phyloP scores from a whole-genome alignment of 2,329 filamentous ascomycete genomes.

The Apiospora phragmitis region DNA sequence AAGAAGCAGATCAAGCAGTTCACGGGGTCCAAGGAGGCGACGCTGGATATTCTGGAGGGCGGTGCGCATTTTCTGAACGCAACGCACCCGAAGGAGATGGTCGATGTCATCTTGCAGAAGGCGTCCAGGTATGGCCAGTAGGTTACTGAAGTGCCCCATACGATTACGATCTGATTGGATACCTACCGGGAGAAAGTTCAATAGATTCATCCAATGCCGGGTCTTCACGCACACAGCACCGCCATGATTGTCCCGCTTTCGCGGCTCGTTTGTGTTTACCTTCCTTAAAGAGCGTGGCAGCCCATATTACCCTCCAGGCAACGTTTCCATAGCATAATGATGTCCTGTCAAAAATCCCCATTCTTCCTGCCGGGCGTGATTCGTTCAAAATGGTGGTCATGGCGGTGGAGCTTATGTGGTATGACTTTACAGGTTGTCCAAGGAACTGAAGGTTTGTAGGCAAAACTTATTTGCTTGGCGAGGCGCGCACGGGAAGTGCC shows the following conservation, averaged over 20 bases:
- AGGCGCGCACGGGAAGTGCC: not conserved
- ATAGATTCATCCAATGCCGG: no score
- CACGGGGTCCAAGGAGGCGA: constrained; percentile 44
- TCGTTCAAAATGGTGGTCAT: not conserved
- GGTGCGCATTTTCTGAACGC: constrained; percentile 52
- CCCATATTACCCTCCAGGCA: no score
- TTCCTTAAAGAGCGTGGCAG: no score
- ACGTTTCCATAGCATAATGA: no score
- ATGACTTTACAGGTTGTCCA: not conserved
- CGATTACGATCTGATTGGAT: not conserved
- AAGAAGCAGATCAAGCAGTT: constrained; percentile 53
- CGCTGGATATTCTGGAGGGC: constrained; percentile 42
- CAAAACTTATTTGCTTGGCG: no score
- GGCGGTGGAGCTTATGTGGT: not conserved
- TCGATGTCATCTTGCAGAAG: constrained; percentile 37
- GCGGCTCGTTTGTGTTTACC: no score
- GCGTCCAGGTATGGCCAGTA: not conserved
- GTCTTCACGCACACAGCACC: no score
- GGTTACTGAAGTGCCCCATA: no score
- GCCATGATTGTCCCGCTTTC: no score
- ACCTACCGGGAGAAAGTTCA: not conserved
- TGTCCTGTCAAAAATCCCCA: no score
- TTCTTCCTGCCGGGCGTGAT: not conserved
- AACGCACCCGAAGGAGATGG: constrained; percentile 47
- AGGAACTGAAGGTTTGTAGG: not conserved